Evolutionary conservation across 805 yeast genomes (phyloP).

Genomic region (Kodamaea leandrae): DNA sequence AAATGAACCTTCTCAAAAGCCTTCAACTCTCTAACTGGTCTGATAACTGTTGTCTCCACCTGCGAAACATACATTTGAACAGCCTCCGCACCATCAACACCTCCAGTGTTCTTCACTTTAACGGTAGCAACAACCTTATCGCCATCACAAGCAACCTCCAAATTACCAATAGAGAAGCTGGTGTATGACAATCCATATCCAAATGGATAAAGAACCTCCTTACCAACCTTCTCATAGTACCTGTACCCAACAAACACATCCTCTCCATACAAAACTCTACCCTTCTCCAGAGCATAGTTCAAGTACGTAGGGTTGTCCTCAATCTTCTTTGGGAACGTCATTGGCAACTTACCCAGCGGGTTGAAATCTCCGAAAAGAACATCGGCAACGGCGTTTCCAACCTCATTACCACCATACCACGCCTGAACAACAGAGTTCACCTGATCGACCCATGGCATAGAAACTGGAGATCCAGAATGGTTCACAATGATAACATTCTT

Average conservation of each 20-base stretch:
- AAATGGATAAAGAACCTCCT: constrained; percentile 54
- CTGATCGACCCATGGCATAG: constrained; percentile 45
- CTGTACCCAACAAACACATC: constrained; percentile 65
- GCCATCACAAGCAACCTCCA: constrained; percentile 28
- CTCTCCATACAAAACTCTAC: constrained; percentile 60
- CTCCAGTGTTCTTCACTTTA: constrained; percentile 48
- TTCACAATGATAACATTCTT: constrained; percentile 52
- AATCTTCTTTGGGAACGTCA: constrained; percentile 51
- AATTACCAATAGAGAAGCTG: constrained; percentile 40
- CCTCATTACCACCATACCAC: constrained; percentile 58
- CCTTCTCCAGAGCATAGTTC: constrained; percentile 50
- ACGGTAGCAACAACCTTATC: constrained; percentile 32
- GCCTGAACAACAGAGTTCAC: constrained; percentile 49
- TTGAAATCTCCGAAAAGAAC: constrained; percentile 57
- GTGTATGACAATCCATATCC: constrained; percentile 65
- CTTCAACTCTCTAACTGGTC: constrained; percentile 61
- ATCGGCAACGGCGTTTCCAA: constrained; percentile 60
- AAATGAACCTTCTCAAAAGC: constrained; percentile 52
- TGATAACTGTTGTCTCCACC: constrained; percentile 35
- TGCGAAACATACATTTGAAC: constrained; percentile 53
- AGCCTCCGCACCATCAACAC: constrained; percentile 49
- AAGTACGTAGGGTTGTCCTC: constrained; percentile 58
- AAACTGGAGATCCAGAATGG: constrained; percentile 62
- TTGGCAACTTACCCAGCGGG: constrained; percentile 58
- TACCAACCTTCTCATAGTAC: constrained; percentile 52